Evolutionary conservation across 495 filamentous ascomycete genomes (phyloP).

Genomic region (Aspergillus coremiiformis): DNA sequence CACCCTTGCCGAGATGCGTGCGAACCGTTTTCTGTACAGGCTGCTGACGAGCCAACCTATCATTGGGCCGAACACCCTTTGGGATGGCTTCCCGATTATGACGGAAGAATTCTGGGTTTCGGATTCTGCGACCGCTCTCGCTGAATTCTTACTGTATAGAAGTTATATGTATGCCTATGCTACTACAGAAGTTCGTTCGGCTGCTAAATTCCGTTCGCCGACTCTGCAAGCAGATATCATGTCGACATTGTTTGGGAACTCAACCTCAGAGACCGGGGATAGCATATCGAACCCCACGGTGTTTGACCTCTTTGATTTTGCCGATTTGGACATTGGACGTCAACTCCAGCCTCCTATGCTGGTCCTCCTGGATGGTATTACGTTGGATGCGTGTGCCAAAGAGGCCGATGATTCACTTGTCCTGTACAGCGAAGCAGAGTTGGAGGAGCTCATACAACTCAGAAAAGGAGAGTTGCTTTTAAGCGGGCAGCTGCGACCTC

Average conservation of each 20-base stretch:
- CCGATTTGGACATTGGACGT: slow-evolving; percentile 58
- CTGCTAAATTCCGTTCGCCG: slow-evolving; percentile 59
- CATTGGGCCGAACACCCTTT: slow-evolving; percentile 54
- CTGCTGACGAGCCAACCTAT: slow-evolving; percentile 58
- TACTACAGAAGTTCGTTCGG: slow-evolving; percentile 72
- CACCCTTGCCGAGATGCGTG: slow-evolving; percentile 69
- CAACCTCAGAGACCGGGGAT: slow-evolving; percentile 53
- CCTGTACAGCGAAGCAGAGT: slow-evolving; percentile 49
- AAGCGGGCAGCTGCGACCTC: slow-evolving; percentile 41
- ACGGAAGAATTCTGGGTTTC: slow-evolving; percentile 57
- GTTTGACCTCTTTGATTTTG: slow-evolving; percentile 91
- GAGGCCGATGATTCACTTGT: slow-evolving; percentile 37
- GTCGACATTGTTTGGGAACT: slow-evolving; percentile 69
- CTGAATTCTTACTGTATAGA: slow-evolving; percentile 67
- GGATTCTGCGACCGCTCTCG: slow-evolving; percentile 54
- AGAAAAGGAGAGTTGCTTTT: slow-evolving; percentile 46
- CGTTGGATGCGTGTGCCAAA: slow-evolving; percentile 52
- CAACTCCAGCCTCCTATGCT: slow-evolving; percentile 41
- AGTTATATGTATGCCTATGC: slow-evolving; percentile 74
- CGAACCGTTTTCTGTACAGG: slow-evolving; percentile 63
- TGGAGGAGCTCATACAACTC: slow-evolving; percentile 55
- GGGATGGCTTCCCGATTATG: slow-evolving; percentile 54
- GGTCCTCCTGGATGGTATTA: slow-evolving; percentile 51
- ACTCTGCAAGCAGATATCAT: slow-evolving; percentile 72
- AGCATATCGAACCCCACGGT: slow-evolving; percentile 60